phyloP scores from a whole-genome alignment of 768 basidiomycete genomes.

The Auriscalpium orientale region DNA sequence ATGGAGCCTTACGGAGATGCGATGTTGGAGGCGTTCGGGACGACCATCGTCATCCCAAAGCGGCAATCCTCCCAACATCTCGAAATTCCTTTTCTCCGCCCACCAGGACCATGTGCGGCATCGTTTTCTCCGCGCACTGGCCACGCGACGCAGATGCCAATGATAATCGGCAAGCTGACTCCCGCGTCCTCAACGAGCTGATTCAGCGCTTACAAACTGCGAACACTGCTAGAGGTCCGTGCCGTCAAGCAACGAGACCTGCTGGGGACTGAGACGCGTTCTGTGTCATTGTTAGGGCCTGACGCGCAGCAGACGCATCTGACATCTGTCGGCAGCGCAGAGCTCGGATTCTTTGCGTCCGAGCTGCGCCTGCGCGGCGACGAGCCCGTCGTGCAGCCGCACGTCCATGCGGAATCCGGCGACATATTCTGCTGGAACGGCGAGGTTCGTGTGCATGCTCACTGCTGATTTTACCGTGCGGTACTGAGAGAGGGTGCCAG shows the following conservation, averaged over 20 bases:
- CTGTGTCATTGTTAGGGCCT: constrained; percentile 41
- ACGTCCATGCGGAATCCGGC: constrained; percentile 35
- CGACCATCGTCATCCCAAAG: background rate
- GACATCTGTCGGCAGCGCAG: constrained; percentile 17
- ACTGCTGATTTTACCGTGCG: background rate
- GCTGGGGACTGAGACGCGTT: background rate
- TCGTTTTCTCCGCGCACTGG: constrained; percentile 42
- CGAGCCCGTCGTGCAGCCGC: constrained; percentile 57
- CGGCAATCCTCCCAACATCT: background rate
- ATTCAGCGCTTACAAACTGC: constrained; percentile 28
- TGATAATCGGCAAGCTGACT: constrained; percentile 7
- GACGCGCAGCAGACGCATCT: constrained; percentile 42
- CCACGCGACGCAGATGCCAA: constrained; percentile 1
- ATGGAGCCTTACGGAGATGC: too few relatives aligned
- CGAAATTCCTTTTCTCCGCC: background rate
- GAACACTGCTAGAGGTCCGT: constrained; percentile 56
- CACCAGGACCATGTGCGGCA: constrained; percentile 55
- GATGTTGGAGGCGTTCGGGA: background rate
- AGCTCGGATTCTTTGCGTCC: constrained; percentile 60
- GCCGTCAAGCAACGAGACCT: background rate
- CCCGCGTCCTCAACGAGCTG: constrained; percentile 18
- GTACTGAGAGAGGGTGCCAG: constrained; percentile 20
- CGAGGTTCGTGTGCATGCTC: constrained; percentile 40
- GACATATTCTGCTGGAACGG: constrained; percentile 83
- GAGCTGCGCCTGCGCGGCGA: constrained; percentile 69